These are phyloP conservation scores for Arabidopsis suecica DNA, from an alignment of 345 rosid genomes.

Conservation along the genomic window DNA sequence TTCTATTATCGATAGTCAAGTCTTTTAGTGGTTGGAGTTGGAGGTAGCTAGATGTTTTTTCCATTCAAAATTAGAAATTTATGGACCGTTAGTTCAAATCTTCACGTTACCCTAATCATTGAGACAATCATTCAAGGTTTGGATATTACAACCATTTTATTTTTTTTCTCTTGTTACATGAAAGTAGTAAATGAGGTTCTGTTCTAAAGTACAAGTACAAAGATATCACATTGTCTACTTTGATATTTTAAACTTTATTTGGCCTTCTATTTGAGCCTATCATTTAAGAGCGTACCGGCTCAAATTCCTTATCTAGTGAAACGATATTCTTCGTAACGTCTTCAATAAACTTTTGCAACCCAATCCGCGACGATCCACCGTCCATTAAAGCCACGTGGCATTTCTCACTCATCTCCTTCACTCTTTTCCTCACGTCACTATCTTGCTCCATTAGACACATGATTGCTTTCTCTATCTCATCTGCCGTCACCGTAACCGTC, in stretches of 20 bases:
- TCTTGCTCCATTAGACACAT: slow-evolving; percentile 46
- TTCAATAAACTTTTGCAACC: slow-evolving; percentile 38
- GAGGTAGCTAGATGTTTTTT: background rate
- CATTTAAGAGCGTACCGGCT: background rate
- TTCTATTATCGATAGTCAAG: background rate
- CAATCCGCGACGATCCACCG: slow-evolving; percentile 48
- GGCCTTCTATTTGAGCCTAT: background rate
- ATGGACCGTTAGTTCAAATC: too few species aligned
- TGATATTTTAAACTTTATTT: background rate
- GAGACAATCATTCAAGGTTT: background rate
- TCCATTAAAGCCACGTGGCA: slow-evolving; percentile 44
- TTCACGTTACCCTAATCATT: background rate
- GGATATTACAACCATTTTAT: background rate
- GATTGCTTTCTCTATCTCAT: slow-evolving; percentile 50
- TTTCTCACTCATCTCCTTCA: slow-evolving; percentile 41
- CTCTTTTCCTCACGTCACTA: slow-evolving; percentile 43
- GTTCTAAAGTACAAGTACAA: background rate
- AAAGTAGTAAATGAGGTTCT: background rate
- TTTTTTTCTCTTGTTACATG: background rate
- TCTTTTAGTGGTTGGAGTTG: background rate
- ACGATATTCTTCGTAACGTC: slow-evolving; percentile 24
- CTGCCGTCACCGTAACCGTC: slow-evolving; percentile 25
- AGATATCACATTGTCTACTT: background rate
- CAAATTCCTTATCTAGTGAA: background rate
- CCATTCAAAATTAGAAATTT: too few species aligned